Evolutionary conservation across 805 yeast species (phyloP), one percentile per base, ranked within the genome.

Genomic region (Cyberlindnera maritima): DNA sequence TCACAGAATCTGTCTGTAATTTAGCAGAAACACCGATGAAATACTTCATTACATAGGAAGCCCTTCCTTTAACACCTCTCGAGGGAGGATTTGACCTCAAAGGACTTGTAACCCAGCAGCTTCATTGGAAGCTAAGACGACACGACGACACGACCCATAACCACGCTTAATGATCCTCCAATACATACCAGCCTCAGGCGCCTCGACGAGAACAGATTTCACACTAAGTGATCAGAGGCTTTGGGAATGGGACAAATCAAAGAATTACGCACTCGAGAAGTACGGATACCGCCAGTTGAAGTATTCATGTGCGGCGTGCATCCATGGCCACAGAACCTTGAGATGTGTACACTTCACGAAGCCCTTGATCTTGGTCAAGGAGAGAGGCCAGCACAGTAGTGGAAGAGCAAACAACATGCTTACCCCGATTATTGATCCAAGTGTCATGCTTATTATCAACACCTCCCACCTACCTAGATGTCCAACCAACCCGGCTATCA

Each of bases 371-470:
- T 38, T 36, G 23, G 23, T 43, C 15, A 43, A 43, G 19, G 47
- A 43, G 31, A 21, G 47, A 21, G 47, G 47, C 3, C 47, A 43
- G 14, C 41, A 43, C 32, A 41, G 47, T 15, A 18, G 33, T 9
- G 36, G n/a, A 35, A 20, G 13, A 13, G 26, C 42, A 25, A 38
- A 43, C 32, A 43, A 25, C 28, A 33, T 14, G 15, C 19, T 43
- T 18, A 17, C 35, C 4, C 47, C 47, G 29, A 15, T 43, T 2
- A 37, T 43, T 13, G 47, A 43, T 10, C 47, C 47, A 13, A 13
- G 12, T 10, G 13, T 14, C 12, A 13, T 12, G 28, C 19, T 41
- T 11, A 10, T 3, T 14, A 12, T 43, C 20, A 36, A 21, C 14
- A n/a, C 19, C 12, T 9, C 5, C 3, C 5, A 28, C 26, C 20